Evolutionary conservation across 2,329 filamentous ascomycete species (phyloP), one percentile per base, ranked within the genome.

Genomic region (Trichoderma oligosporum): DNA sequence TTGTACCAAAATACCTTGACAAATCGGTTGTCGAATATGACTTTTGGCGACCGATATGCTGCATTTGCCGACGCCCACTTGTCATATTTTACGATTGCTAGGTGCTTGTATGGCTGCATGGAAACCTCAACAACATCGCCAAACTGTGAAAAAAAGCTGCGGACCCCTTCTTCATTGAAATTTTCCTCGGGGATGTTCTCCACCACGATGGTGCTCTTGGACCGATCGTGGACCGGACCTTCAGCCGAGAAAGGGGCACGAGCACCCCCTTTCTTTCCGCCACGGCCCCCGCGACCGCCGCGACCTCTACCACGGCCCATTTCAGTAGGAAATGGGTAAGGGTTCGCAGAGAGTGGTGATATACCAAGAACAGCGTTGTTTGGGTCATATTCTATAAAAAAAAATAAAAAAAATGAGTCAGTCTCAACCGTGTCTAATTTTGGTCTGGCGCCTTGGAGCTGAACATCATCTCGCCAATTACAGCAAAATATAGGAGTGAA

Each of bases 1-100:
- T 83, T 86, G 67, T 84, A 80, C 89, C 89, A 93, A 65, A 87
- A 91, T 0, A 93, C 86, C 65, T 91, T 92, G 47, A 94, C 89
- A 64, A 94, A 94, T 9, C 89, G 80, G 64, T 93, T 94, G 65
- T 92, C 87, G 66, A 93, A 94, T 42, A 94, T 86, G 45, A 85
- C 86, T 66, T 91, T 91, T 0, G 89, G 89, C 7, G 87, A 91
- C 45, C 81, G 80, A 68, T 89, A 91, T 2, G 89, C 89, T 14
- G 82, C 80, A 59, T 84, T 82, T 12, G 89, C 89, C 12, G 82
- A 73, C 6, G 78, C 78, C 79, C 86, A 88, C 39, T 78, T 78
- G 49, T 84, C 80, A 64, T 80, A 94, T 63, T 85, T 87, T 61
- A 94, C 78, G 27, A 89, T 75, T 1, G 89, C 89, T 14, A 90